Base-by-base conservation (phyloP, 495 filamentous ascomycete genomes). In the Aspergillus homomorphus region DNA sequence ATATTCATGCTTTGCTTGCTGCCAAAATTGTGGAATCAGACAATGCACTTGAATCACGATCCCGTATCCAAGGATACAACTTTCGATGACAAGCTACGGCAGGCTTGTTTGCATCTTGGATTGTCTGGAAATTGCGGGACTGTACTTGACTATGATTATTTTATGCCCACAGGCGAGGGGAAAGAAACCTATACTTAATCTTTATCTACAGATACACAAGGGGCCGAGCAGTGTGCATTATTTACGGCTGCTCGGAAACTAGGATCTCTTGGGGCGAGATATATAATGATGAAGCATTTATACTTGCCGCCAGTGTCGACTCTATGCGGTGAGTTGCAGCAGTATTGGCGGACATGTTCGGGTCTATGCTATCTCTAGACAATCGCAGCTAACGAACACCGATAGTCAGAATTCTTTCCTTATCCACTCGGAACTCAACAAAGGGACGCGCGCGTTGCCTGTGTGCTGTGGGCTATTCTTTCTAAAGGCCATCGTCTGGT, bases 1-100 rank as follows among this genome's bases (percentile, higher is more conserved):
- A 41, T 18, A 26, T 54, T 59, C 14, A 54, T 59, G 15, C 57
- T 59, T 54, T 59, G 51, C 23, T 54, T 59, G 42, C 26, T 59
- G 33, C 57, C 51, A 41, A 23, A 54, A 18, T 54, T 24, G 22
- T 49, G 57, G 57, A 49, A 22, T 50, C 6, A 8, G 33, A 19
- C 51, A 30, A 38, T 59, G 38, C 33, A 18, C 6, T 4, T 38
- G 22, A 30, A 46, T 21, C 16, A 15, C 41, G 50, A 41, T 59
- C 53, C 44, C 9, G n/a, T n/a, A 26, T 41, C 23, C 33, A 26
- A 38, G 48, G 48, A 18, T 20, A 51, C 19, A 24, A 23, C 20
- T n/a, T 20, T 51, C 16, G 8, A 44, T 59, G 1, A 42, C 38
- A 48, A 59, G 41, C 51, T 59, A 30, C 57, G 57, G 42, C 10